A percentile compares a stretch with the other conserved stretches of the same genome.
Evolutionary conservation across 2,329 filamentous ascomycete species (phyloP).

Genomic region (Curvularia sp.): DNA sequence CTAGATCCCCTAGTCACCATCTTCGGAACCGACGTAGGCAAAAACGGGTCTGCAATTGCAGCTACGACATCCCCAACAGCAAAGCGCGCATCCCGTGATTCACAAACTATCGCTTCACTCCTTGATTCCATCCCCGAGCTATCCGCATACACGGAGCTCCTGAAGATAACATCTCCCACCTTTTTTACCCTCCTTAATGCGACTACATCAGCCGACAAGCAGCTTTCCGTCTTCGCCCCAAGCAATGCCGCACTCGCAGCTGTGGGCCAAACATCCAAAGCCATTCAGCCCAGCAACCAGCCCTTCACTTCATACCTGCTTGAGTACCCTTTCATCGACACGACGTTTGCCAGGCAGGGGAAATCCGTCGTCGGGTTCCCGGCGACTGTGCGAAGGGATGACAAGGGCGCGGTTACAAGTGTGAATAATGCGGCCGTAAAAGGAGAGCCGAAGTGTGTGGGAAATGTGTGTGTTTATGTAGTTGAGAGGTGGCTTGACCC

Average conservation of each 20-base stretch:
- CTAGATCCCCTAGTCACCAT: conserved; percentile 2
- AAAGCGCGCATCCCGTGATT: neutral
- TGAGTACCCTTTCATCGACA: neutral
- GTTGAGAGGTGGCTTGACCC: conserved; percentile 4
- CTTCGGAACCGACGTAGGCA: neutral
- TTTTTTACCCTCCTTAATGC: neutral
- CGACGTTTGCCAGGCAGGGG: neutral
- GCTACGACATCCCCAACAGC: neutral
- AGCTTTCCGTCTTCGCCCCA: conserved; percentile 1
- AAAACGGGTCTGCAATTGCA: neutral
- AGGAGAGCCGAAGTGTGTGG: neutral
- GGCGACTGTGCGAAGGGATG: neutral
- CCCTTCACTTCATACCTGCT: conserved; percentile 3
- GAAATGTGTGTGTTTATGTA: neutral
- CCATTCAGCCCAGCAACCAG: neutral
- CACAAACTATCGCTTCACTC: neutral
- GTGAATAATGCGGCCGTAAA: conserved; percentile 2
- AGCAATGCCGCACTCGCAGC: neutral
- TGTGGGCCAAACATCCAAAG: neutral
- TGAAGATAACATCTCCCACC: neutral
- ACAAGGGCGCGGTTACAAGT: neutral
- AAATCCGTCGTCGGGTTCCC: conserved; percentile 5
- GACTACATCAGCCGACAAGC: neutral
- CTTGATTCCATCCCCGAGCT: neutral
- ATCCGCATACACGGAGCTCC: neutral